These are phyloP conservation scores for Apophysomyces elegans DNA, from an alignment of 371 early-diverging fungal genomes.

Conservation along the genomic window DNA sequence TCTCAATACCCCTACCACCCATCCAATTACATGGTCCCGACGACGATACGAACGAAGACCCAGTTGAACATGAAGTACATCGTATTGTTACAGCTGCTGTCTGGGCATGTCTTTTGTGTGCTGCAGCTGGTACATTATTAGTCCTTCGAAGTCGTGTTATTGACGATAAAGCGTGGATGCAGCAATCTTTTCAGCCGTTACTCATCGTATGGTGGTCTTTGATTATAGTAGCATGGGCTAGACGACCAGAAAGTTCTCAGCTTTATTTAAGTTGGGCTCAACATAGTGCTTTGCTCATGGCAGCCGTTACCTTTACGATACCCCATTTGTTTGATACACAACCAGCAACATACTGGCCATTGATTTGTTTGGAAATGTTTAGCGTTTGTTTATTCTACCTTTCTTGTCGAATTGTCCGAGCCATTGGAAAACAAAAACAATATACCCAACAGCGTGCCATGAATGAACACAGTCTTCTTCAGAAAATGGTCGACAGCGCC, in stretches of 20 bases:
- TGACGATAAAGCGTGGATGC: conserved; percentile 10
- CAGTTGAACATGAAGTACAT: conserved; percentile 9
- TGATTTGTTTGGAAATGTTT: conserved; percentile 4
- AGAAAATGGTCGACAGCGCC: conserved; percentile 26
- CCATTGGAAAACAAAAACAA: conserved; percentile 8
- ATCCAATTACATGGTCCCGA: conserved; percentile 10
- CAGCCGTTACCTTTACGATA: conserved; percentile 12
- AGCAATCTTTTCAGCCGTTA: conserved; percentile 8
- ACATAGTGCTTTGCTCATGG: background rate
- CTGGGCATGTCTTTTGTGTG: conserved; percentile 6
- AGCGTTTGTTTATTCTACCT: conserved; percentile 14
- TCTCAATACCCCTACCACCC: conserved; percentile 6
- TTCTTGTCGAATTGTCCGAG: conserved; percentile 8
- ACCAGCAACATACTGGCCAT: conserved; percentile 9
- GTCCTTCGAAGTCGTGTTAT: conserved; percentile 2
- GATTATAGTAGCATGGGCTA: conserved; percentile 2
- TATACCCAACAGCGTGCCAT: conserved; percentile 2
- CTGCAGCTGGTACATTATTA: background rate
- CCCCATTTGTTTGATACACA: conserved; percentile 12
- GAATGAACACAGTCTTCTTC: conserved; percentile 16
- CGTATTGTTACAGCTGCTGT: conserved; percentile 4
- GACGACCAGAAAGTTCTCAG: background rate
- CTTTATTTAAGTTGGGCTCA: conserved; percentile 13
- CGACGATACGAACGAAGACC: conserved; percentile 8
- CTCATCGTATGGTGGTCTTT: conserved; percentile 13